Conservation (phyloP, 139 green algal species). For the Chlamydomonas sp. region DNA sequence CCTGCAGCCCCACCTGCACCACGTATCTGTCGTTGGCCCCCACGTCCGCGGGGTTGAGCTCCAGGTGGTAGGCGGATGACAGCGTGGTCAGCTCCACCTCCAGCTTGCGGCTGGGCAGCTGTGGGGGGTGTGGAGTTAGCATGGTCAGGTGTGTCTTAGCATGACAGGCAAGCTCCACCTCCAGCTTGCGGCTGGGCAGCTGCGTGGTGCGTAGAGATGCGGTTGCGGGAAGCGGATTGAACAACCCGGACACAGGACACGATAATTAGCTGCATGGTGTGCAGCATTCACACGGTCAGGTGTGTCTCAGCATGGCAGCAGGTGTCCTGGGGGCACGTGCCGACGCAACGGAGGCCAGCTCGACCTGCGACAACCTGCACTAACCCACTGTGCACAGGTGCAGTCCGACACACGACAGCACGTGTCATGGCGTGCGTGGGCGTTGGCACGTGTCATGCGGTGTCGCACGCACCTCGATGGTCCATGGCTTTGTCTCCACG, state of each 20-base stretch:
- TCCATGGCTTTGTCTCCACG: slow-evolving; percentile 94
- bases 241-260: too few species aligned
- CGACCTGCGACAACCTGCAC: too few species aligned
- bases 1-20: slow-evolving; percentile 40
- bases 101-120: slow-evolving; percentile 89
- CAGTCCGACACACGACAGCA: too few species aligned
- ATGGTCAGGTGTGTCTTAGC: too few species aligned
- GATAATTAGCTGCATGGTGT: too few species aligned
- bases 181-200: slow-evolving; percentile 89
- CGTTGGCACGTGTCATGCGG: too few species aligned
- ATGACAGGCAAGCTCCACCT: slow-evolving; percentile 98
- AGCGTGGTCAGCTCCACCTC: slow-evolving; percentile 97
- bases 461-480: slow-evolving; percentile 73
- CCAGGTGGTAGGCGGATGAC: slow-evolving; percentile 89
- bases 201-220: slow-evolving; percentile 19
- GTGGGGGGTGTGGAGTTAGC: neutral
- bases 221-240: too few species aligned
- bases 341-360: too few species aligned
- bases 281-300: neutral
- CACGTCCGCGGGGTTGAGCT: slow-evolving; percentile 95
- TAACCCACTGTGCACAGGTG: too few species aligned
- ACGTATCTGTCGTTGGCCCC: slow-evolving; percentile 92
- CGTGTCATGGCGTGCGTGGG: too few species aligned
- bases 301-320: too few species aligned
- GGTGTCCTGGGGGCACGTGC: too few species aligned